Evolutionary conservation across 495 filamentous ascomycete genomes (phyloP).

Genomic region (Penicillium coprophilum): DNA sequence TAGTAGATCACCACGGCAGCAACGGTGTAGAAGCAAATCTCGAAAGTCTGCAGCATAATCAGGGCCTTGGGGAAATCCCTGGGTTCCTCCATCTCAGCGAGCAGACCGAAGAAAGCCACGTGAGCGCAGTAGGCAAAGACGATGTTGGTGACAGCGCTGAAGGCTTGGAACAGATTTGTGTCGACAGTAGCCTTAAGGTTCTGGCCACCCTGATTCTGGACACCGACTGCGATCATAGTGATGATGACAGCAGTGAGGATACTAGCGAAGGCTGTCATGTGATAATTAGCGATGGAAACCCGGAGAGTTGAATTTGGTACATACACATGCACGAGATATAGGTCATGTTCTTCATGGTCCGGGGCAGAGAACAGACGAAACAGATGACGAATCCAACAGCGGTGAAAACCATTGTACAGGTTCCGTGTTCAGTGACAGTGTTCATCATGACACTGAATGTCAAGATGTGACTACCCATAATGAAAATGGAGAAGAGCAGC

Average conservation of each 20-base stretch:
- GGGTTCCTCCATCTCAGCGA: slow-evolving; percentile 70
- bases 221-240: slow-evolving; percentile 65
- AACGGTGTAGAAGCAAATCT: slow-evolving; percentile 61
- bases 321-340: slow-evolving; percentile 58
- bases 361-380: slow-evolving; percentile 61
- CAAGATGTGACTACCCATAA: slow-evolving; percentile 70
- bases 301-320: background rate
- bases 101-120: slow-evolving; percentile 70
- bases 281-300: background rate
- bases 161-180: slow-evolving; percentile 31
- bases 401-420: slow-evolving; percentile 68
- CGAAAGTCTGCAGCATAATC: slow-evolving; percentile 57
- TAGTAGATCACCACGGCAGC: slow-evolving; percentile 57
- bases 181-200: slow-evolving; percentile 23
- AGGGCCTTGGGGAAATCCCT: slow-evolving; percentile 64
- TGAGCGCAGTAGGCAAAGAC: slow-evolving; percentile 48
- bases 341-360: slow-evolving; percentile 60
- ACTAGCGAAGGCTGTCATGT: slow-evolving; percentile 51
- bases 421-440: slow-evolving; percentile 60
- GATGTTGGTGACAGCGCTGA: slow-evolving; percentile 38
- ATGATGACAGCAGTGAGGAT: slow-evolving; percentile 67
- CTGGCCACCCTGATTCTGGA: slow-evolving; percentile 31
- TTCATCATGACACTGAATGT: slow-evolving; percentile 69
- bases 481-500: slow-evolving; percentile 66
- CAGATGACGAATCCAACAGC: slow-evolving; percentile 63